A percentile compares a stretch with the other conserved stretches of the same genome.
phyloP scores from a whole-genome alignment of 192 early-diverging fungal genomes.

The Obelidium mucronatum region DNA sequence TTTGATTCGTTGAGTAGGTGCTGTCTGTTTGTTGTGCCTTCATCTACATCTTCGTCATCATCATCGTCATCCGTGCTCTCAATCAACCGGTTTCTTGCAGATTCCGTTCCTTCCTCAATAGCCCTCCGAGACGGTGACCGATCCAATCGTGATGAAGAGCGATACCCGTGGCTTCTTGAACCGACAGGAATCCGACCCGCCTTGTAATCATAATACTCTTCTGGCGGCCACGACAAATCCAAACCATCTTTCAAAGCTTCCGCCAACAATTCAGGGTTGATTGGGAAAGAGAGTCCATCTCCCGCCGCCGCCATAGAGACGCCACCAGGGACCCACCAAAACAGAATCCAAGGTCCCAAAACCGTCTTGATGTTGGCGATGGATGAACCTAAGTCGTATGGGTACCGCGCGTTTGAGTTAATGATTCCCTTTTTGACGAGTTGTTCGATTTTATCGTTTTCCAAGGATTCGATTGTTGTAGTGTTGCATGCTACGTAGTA shows the following conservation, averaged over 20 bases:
- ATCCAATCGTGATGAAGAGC: too few relatives aligned
- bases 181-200: not conserved
- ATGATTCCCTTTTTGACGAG: constrained; percentile 70
- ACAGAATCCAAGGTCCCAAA: constrained; percentile 65
- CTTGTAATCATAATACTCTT: constrained; percentile 65
- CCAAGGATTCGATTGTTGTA: constrained; percentile 86
- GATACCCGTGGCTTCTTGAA: not conserved
- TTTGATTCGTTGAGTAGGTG: not conserved
- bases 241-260: not conserved
- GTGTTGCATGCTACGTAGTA: constrained; percentile 75
- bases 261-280: constrained; percentile 42
- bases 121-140: too few relatives aligned
- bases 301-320: constrained; percentile 53
- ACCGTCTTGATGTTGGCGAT: constrained; percentile 76
- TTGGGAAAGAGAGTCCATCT: constrained; percentile 72
- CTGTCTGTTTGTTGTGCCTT: not conserved
- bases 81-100: not conserved
- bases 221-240: constrained; percentile 68
- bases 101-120: too few relatives aligned
- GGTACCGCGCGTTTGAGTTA: constrained; percentile 64
- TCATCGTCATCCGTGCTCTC: constrained; percentile 12
- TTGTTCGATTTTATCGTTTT: constrained; percentile 71
- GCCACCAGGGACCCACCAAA: constrained; percentile 90
- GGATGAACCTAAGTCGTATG: constrained; percentile 79
- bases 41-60: not conserved